Base-by-base conservation (phyloP, 805 yeast species). In the Candida maesae region DNA sequence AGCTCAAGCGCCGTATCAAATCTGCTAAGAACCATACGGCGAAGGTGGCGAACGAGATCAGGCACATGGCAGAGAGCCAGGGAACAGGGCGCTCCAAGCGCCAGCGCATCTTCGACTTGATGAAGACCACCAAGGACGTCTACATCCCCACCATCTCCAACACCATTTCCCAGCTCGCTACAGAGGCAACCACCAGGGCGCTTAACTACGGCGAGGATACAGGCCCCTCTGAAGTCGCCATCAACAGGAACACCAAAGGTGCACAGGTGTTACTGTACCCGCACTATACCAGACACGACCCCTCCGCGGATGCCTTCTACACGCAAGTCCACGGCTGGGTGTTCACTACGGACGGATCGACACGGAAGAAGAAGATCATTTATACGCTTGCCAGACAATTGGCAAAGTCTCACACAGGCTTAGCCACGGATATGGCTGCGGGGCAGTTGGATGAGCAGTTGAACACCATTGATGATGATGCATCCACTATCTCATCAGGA, bases 301-400 rank as follows among this genome's bases (percentile, higher is more conserved):
- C 46, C 15, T 58, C 53, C 57, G 13, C 54, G 54, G 7, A 68
- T 66, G 38, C 6, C 10, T 77, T 67, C 47, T 73, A 74, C 29
- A 74, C 83, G 2, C 78, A 78, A 26, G 76, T 90, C 3, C 71
- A 85, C 33, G 96, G 96, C 6, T 77, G 84, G 74, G 70, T 77
- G 10, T 72, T 55, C 39, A 70, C 84, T 31, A 87, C 89, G 0
- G 95, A 95, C 1, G 66, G 73, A 8, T 74, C 79, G 69, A 73
- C 76, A 23, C 68, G 95, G 31, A 87, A 83, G 54, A 87, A 88
- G 60, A 66, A 81, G 43, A 59, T 90, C 33, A 67, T 90, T 24
- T 59, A 84, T 17, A 72, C 88, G 1, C 61, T 88, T 33, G 86
- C 88, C 3, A 76, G 77, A 45, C 88, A 85, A 59, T 65, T 84